Conservation (phyloP, 2,329 filamentous ascomycete species). For the Diplodia scrobiculata region DNA sequence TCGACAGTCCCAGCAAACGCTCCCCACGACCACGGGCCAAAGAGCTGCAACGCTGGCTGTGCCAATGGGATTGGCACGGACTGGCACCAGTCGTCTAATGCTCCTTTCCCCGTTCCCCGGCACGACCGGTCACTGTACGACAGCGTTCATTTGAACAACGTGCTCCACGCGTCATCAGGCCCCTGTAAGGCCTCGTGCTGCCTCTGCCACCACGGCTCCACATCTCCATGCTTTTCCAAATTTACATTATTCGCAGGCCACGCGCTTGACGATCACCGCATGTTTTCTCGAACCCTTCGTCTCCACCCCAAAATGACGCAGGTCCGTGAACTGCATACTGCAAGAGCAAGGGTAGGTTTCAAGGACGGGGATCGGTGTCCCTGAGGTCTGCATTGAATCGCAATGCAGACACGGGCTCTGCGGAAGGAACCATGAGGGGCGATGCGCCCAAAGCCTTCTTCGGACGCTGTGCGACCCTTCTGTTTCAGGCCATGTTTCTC, state of each 20-base stretch:
- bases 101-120: constrained; percentile 15
- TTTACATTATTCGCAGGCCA: constrained; percentile 9
- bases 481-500: constrained; percentile 18
- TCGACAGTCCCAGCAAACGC: constrained; percentile 10
- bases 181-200: constrained; percentile 15
- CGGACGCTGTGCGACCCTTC: constrained; percentile 14
- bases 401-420: neutral
- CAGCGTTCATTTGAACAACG: constrained; percentile 1
- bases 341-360: constrained; percentile 20
- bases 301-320: constrained; percentile 22
- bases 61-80: constrained; percentile 1
- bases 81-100: neutral
- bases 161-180: constrained; percentile 9
- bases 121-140: constrained; percentile 4
- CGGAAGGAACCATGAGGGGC: neutral
- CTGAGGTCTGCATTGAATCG: constrained; percentile 17
- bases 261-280: constrained; percentile 6
- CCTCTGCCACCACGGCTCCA: constrained; percentile 16
- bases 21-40: constrained; percentile 3
- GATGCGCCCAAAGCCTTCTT: constrained; percentile 1
- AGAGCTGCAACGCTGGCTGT: neutral
- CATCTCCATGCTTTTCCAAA: constrained; percentile 26
- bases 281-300: constrained; percentile 8
- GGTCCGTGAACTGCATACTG: constrained; percentile 23
- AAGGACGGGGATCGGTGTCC: constrained; percentile 2